These are phyloP conservation scores for Phaeomoniella chlamydospora DNA, from an alignment of 2,329 filamentous ascomycete genomes.

Conservation along the genomic window DNA sequence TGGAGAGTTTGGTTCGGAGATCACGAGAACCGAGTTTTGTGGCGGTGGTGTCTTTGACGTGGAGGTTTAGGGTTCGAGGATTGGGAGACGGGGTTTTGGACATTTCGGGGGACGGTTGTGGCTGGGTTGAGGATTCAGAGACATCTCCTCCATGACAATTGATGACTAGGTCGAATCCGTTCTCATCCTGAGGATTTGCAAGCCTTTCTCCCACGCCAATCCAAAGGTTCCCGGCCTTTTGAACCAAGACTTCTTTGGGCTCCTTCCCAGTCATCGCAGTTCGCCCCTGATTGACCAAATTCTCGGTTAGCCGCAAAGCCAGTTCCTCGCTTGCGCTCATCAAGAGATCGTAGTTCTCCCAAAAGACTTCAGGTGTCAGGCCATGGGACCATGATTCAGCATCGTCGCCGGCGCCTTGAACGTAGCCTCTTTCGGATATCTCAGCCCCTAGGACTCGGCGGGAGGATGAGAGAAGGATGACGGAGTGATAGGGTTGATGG, in stretches of 20 bases:
- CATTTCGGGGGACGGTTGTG: no score
- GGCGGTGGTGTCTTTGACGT: conserved; percentile 41
- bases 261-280: conserved; percentile 2
- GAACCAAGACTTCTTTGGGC: conserved; percentile 15
- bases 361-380: conserved; percentile 67
- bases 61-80: conserved; percentile 35
- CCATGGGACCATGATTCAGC: conserved; percentile 83
- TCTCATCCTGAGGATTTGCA: conserved; percentile 19
- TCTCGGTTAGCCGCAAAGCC: conserved; percentile 35
- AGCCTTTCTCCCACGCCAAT: conserved; percentile 13
- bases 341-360: conserved; percentile 50
- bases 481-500: conserved; percentile 47
- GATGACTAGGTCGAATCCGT: conserved; percentile 29
- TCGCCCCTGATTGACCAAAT: conserved; percentile 24
- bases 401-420: conserved; percentile 91
- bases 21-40: conserved; percentile 72
- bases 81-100: no score
- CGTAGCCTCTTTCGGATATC: conserved; percentile 58
- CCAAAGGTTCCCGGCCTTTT: conserved; percentile 23
- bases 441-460: conserved; percentile 55
- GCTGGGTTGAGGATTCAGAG: conserved; percentile 26
- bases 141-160: conserved; percentile 18
- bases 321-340: conserved; percentile 53
- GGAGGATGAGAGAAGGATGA: conserved; percentile 80
- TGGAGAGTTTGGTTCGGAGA: conserved; percentile 55